These are phyloP conservation scores for Pseudopyricularia cyperi DNA, from an alignment of 2,329 filamentous ascomycete genomes.

Conservation along the genomic window DNA sequence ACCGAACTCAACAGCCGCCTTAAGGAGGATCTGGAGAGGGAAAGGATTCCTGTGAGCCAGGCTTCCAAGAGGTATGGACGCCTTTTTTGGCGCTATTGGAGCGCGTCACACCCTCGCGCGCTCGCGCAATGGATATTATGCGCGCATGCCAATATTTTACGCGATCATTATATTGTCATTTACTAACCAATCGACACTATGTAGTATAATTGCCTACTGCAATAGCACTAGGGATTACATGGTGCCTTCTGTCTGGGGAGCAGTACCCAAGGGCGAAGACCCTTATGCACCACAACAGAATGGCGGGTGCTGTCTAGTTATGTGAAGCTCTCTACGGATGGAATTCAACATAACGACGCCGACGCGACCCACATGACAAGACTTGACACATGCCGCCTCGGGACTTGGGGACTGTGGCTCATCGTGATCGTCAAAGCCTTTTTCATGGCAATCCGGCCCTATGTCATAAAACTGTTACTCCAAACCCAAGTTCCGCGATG, in stretches of 20 bases:
- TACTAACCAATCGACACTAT: slow-evolving; percentile 7
- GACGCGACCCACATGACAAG: background rate
- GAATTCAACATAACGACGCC: background rate
- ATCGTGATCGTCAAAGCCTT: background rate
- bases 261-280: slow-evolving; percentile 88
- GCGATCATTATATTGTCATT: too few relatives aligned
- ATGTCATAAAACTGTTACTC: too few relatives aligned
- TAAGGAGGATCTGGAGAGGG: slow-evolving; percentile 89
- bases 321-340: slow-evolving; percentile 49
- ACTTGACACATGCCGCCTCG: background rate
- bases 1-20: slow-evolving; percentile 94
- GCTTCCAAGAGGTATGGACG: slow-evolving; percentile 65
- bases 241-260: slow-evolving; percentile 94
- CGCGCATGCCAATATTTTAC: too few relatives aligned
- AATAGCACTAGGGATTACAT: slow-evolving; percentile 98
- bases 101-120: too few relatives aligned
- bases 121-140: too few relatives aligned
- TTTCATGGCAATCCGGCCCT: too few relatives aligned
- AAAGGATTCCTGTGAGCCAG: slow-evolving; percentile 90
- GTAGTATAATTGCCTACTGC: slow-evolving; percentile 92
- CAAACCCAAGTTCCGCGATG: background rate
- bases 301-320: slow-evolving; percentile 86
- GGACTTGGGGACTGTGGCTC: background rate
- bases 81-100: background rate
- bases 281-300: slow-evolving; percentile 96